phyloP scores from a whole-genome alignment of 2,329 filamentous ascomycete species.

The Pestalotiopsis sp. region DNA sequence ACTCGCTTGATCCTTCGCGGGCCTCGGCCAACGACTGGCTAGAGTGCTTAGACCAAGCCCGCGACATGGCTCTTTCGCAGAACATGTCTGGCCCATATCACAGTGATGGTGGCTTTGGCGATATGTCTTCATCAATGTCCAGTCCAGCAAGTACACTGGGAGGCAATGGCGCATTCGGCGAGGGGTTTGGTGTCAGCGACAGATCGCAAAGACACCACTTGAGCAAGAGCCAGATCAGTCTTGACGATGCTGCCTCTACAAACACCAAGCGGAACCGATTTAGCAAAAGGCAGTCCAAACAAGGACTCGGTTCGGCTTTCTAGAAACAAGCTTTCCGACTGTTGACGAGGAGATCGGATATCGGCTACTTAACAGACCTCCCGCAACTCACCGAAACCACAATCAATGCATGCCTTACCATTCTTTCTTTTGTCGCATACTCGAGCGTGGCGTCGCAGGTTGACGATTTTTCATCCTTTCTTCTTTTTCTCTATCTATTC shows the following conservation, averaged over 20 bases:
- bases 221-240: slow-evolving; percentile 57
- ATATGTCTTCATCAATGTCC: slow-evolving; percentile 70
- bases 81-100: slow-evolving; percentile 66
- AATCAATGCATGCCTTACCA: not conserved
- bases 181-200: slow-evolving; percentile 50
- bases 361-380: not conserved
- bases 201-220: slow-evolving; percentile 57
- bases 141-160: slow-evolving; percentile 76
- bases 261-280: slow-evolving; percentile 66
- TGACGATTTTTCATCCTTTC: not conserved
- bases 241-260: slow-evolving; percentile 46
- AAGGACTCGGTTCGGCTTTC: slow-evolving; percentile 87
- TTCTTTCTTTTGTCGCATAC: slow-evolving; percentile 12
- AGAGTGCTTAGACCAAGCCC: slow-evolving; percentile 81
- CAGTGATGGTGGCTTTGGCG: slow-evolving; percentile 65
- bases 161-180: slow-evolving; percentile 52
- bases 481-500: not conserved
- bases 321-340: slow-evolving; percentile 36
- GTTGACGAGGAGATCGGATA: not conserved
- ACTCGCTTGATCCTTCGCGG: slow-evolving; percentile 55
- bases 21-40: slow-evolving; percentile 86
- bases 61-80: slow-evolving; percentile 79
- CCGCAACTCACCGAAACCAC: not conserved
- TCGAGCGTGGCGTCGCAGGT: slow-evolving; percentile 11
- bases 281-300: slow-evolving; percentile 91